phyloP scores from a whole-genome alignment of 208 protist species.

The Acanthamoeba castellanii region DNA sequence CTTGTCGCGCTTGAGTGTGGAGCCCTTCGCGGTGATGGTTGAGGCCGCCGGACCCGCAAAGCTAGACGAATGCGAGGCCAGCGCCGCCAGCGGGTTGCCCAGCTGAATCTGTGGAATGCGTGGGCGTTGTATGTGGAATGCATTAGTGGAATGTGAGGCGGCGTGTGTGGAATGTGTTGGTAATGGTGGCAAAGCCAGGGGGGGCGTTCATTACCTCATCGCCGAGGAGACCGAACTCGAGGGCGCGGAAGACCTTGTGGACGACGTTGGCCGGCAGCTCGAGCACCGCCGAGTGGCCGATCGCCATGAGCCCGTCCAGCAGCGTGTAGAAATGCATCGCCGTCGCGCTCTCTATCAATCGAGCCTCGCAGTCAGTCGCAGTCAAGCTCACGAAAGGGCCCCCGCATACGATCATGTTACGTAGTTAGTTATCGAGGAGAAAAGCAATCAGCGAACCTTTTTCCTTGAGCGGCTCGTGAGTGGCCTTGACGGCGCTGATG shows the following conservation, averaged over 20 bases:
- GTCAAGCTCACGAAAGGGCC: too few species aligned
- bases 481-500: conserved; percentile 50
- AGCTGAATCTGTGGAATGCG: background rate
- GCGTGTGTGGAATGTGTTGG: too few species aligned
- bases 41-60: background rate
- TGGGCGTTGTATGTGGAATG: background rate
- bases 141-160: background rate
- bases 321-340: conserved; percentile 66
- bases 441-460: background rate
- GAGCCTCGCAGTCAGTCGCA: too few species aligned
- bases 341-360: conserved; percentile 2
- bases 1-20: background rate
- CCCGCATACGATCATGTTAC: background rate
- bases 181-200: background rate
- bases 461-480: conserved; percentile 51
- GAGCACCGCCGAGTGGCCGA: conserved; percentile 51
- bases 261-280: conserved; percentile 17
- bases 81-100: conserved; percentile 36
- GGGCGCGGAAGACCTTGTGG: conserved; percentile 61
- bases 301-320: conserved; percentile 58
- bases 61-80: background rate
- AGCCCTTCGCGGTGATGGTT: background rate
- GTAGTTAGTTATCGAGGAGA: too few species aligned
- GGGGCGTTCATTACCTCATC: background rate
- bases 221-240: conserved; percentile 70